These are phyloP conservation scores for Allium cepa DNA, from an alignment of 106 monocot species.

Conservation along the genomic window DNA sequence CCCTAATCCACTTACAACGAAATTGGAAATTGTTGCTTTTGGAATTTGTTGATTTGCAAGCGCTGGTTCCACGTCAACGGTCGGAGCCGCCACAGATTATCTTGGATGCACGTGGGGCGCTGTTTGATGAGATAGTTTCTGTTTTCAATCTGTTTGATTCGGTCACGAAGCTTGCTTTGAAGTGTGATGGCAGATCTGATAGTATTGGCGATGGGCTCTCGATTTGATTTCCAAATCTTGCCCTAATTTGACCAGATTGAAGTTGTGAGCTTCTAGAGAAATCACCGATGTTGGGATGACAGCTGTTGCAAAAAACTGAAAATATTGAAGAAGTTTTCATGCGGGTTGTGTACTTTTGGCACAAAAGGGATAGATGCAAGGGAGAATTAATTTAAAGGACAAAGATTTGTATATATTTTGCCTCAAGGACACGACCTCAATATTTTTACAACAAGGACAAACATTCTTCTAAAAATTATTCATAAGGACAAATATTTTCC, in stretches of 20 bases:
- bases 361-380: constrained; percentile 64
- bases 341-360: constrained; percentile 66
- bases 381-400: too few relatives aligned
- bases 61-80: too few relatives aligned
- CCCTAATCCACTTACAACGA: too few relatives aligned
- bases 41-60: too few relatives aligned
- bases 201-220: constrained; percentile 60
- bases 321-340: constrained; percentile 56
- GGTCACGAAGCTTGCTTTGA: constrained; percentile 58
- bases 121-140: constrained; percentile 19
- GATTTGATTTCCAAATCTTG: constrained; percentile 31
- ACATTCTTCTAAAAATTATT: too few relatives aligned
- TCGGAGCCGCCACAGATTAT: too few relatives aligned
- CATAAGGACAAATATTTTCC: too few relatives aligned
- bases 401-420: too few relatives aligned
- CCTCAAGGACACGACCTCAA: too few relatives aligned
- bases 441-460: too few relatives aligned
- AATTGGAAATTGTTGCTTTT: too few relatives aligned
- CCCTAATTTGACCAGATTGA: constrained; percentile 55
- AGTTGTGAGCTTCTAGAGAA: constrained; percentile 62
- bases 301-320: constrained; percentile 38
- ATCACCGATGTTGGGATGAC: constrained; percentile 49
- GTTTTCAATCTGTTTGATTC: constrained; percentile 52
- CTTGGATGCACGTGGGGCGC: constrained; percentile 50
- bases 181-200: constrained; percentile 56